Evolutionary conservation across 169 alveolate species (phyloP).

Genomic region (Eimeria brunetti): DNA sequence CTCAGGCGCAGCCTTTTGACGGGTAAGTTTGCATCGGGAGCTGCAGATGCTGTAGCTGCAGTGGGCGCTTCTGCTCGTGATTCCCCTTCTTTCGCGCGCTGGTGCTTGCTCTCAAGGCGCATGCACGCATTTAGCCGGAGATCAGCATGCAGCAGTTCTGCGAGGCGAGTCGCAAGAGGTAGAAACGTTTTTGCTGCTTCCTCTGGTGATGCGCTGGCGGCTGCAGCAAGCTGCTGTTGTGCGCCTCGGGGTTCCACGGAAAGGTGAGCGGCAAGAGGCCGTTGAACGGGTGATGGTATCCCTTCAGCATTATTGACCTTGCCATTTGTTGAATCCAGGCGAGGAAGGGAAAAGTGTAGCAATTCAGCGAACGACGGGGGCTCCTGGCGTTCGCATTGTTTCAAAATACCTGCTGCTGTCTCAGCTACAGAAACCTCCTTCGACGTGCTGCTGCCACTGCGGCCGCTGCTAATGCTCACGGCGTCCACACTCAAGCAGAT

Average conservation of each 20-base stretch:
- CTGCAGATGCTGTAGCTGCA: slow-evolving; percentile 21
- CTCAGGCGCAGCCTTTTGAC: slow-evolving; percentile 41
- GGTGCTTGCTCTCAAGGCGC: neutral
- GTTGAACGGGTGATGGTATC: neutral
- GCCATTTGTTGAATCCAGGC: neutral
- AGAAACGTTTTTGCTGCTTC: slow-evolving; percentile 15
- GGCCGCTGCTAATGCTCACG: slow-evolving; percentile 2
- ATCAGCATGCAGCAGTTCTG: slow-evolving; percentile 31
- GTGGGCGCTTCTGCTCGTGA: slow-evolving; percentile 10
- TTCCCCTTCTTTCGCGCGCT: slow-evolving; percentile 5
- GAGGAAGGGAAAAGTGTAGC: slow-evolving; percentile 36
- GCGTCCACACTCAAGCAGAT: slow-evolving; percentile 5
- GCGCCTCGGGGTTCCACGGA: slow-evolving; percentile 4
- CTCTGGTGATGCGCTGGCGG: slow-evolving; percentile 48
- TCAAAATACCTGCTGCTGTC: slow-evolving; percentile 35
- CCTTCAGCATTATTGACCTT: neutral
- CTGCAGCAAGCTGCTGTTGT: slow-evolving; percentile 72
- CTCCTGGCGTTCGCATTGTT: slow-evolving; percentile 50
- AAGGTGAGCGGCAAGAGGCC: neutral
- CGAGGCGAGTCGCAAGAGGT: slow-evolving; percentile 36
- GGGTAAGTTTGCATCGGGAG: slow-evolving; percentile 22
- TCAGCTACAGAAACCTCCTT: slow-evolving; percentile 63
- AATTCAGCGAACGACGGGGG: slow-evolving; percentile 24
- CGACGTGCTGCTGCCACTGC: slow-evolving; percentile 2
- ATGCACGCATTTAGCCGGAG: slow-evolving; percentile 28